A percentile compares a stretch with the other conserved stretches of the same genome.
These are phyloP conservation scores for Fonsecaea monophora DNA, from an alignment of 2,329 filamentous ascomycete species.

Conservation along the genomic window DNA sequence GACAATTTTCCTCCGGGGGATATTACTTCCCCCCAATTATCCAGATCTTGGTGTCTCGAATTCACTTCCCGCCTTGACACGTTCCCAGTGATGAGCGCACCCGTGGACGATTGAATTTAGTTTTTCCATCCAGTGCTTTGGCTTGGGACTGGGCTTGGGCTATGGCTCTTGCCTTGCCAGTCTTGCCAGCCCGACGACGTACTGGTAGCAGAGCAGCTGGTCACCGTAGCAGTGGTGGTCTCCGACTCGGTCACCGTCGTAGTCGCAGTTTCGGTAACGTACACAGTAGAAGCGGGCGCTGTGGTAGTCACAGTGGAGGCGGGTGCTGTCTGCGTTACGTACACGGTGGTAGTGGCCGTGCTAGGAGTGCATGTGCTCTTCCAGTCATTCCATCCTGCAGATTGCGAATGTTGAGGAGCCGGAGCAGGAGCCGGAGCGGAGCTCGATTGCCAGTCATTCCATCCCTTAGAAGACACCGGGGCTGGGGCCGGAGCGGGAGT, in stretches of 20 bases:
- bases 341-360: constrained; percentile 15
- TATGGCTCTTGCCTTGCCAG: constrained; percentile 2
- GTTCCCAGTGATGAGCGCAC: neutral
- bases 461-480: constrained; percentile 1
- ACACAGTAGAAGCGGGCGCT: neutral
- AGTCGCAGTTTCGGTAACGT: constrained; percentile 22
- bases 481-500: neutral
- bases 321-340: constrained; percentile 1
- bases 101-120: neutral
- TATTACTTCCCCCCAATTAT: neutral
- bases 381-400: constrained; percentile 21
- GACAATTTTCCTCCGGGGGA: no score
- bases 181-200: constrained; percentile 1
- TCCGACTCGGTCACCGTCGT: neutral
- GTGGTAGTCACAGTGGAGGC: constrained; percentile 13
- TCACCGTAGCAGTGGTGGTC: constrained; percentile 8
- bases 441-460: constrained; percentile 7
- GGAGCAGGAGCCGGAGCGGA: no score
- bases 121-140: constrained; percentile 14
- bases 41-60: neutral
- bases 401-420: neutral
- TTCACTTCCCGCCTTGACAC: neutral
- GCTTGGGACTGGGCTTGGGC: neutral
- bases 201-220: constrained; percentile 1
- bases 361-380: constrained; percentile 8